phyloP scores from a whole-genome alignment of 2,329 filamentous ascomycete genomes.

The Pyrenophora teres region DNA sequence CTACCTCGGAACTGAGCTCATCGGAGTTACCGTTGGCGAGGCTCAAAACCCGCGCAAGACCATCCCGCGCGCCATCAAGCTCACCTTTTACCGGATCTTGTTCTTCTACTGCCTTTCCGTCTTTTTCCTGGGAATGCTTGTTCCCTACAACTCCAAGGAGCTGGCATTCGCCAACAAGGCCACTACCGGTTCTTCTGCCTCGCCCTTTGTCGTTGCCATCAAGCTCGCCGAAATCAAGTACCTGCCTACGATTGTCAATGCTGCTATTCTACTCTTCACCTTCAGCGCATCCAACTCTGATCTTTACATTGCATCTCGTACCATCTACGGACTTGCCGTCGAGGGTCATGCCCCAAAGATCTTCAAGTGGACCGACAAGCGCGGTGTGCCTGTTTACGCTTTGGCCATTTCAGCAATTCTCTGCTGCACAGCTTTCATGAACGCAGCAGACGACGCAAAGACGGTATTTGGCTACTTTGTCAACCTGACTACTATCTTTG shows the following conservation, averaged over 20 bases:
- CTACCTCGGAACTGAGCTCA: slow-evolving; percentile 72
- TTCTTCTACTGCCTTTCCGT: slow-evolving; percentile 79
- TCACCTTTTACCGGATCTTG: slow-evolving; percentile 81
- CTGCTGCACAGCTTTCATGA: slow-evolving; percentile 68
- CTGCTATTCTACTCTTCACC: slow-evolving; percentile 74
- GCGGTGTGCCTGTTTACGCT: slow-evolving; percentile 71
- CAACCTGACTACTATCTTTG: slow-evolving; percentile 51
- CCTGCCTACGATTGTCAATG: slow-evolving; percentile 73
- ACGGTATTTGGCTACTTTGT: slow-evolving; percentile 56
- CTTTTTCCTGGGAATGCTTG: slow-evolving; percentile 75
- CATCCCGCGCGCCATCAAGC: slow-evolving; percentile 76
- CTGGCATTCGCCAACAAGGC: slow-evolving; percentile 64
- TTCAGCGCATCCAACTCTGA: slow-evolving; percentile 79
- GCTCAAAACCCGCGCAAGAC: slow-evolving; percentile 78
- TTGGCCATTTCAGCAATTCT: slow-evolving; percentile 66
- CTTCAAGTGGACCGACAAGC: slow-evolving; percentile 71
- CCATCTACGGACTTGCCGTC: slow-evolving; percentile 72
- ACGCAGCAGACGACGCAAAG: slow-evolving; percentile 49
- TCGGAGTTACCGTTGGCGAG: slow-evolving; percentile 78
- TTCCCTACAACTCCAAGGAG: slow-evolving; percentile 69
- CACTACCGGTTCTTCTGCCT: slow-evolving; percentile 59
- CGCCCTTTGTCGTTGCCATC: slow-evolving; percentile 78
- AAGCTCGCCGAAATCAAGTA: slow-evolving; percentile 64
- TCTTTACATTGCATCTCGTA: slow-evolving; percentile 74
- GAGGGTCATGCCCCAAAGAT: slow-evolving; percentile 74